Base-by-base conservation (phyloP, 1,284 basidiomycete genomes). In the Sutorius eximius region DNA sequence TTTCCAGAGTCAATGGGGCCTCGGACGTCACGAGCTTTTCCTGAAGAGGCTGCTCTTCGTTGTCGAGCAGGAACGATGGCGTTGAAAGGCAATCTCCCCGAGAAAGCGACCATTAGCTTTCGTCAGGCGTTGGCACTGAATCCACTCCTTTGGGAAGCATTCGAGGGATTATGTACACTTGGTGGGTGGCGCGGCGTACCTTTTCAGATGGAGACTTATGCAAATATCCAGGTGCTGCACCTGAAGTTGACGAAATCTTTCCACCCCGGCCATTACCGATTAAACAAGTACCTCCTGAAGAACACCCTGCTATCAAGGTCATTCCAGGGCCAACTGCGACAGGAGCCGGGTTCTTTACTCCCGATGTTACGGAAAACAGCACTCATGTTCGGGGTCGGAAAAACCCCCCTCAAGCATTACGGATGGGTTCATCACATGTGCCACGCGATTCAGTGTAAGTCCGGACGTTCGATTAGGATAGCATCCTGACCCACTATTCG, bases 61-160 rank as follows among this genome's bases (percentile, higher is more conserved):
- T 89, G 87, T 78, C 79, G 82, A 65, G 81, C 86, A 43, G 90
- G 90, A 38, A 78, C 73, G 36, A 80, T 85, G 68, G 89, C 90
- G 34, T 63, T 85, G 66, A 88, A 86, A 71, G 89, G 87, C 45
- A 91, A 91, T 68, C 77, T 89, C 53, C 80, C 80, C 3, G 86
- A 88, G 51, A 80, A 82, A 59, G 94, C 95, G 15, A 77, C 81
- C 29, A 70, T 75, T 50, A 87, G 86, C 66, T 95, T 91, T 69
- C 78, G 80, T 36, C 80, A 85, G 55, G 91, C 93, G 13, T 77
- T 97, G 52, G 70, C 74, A 15, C 71, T 88, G 45, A 87, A 94
- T 69, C 90, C 91, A 22, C 84, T 92, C 73, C 73, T 95, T 45
- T 97, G 94, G 94, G 95, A 98, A 71, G 95, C 95, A 1, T 93